Evolutionary conservation across 2,329 filamentous ascomycete genomes (phyloP), one percentile per base, ranked within the genome.

Genomic region (Aureobasidium sp.): DNA sequence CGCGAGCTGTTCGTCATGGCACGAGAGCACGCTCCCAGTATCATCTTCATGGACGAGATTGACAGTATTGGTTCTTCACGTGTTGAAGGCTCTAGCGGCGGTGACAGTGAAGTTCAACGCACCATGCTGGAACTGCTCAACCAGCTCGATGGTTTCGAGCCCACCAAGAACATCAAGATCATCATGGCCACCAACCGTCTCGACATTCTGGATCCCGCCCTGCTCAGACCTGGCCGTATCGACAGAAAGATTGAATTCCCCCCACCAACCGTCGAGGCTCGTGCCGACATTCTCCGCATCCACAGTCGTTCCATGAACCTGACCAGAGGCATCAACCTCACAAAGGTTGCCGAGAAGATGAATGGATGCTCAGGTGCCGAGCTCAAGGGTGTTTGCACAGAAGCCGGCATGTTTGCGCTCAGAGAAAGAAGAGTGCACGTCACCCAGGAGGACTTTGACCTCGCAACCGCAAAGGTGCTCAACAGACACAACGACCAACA

Each of bases 41-140:
- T 99, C 78, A 99, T 99, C 77, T 99, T 99, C 82, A 99, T 99
- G 94, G 94, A 99, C 76, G 94, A 99, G 78, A 97, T 99, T 76
- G 94, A 99, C 81, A 96, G 90, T 69, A 99, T 99, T 77, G 94
- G 94, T 66, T 97, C 92, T 37, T 96, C 91, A 64, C 90, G 94
- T 77, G 93, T 99, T 60, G 94, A 99, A 74, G 93, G 93, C 29
- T 95, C 90, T 63, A 95, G 90, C 22, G 92, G 92, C 59, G 94
- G 94, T 72, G 94, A 99, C 74, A 97, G 92, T 0, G 94, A 99
- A 77, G 94, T 99, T 59, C 94, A 99, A 79, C 88, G 94, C 71
- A 99, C 94, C 52, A 99, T 99, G 94, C 79, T 99, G 78, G 94
- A 99, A 77, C 82, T 99, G 64, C 86, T 99, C 67, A 99, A 99